Evolutionary conservation across 768 basidiomycete species (phyloP), one percentile per base, ranked within the genome.

Genomic region (Serpula lacrymans): DNA sequence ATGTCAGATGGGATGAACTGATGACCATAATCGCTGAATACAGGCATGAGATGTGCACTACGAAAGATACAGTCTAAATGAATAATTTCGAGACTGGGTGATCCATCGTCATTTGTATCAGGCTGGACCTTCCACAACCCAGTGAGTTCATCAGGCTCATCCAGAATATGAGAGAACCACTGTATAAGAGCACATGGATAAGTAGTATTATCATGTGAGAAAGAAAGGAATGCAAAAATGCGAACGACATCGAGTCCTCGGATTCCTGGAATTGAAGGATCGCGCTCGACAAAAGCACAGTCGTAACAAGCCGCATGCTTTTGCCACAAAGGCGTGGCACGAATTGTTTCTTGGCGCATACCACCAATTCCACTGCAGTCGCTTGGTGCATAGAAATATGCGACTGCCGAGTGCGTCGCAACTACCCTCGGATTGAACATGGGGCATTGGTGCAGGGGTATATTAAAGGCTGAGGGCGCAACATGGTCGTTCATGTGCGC

Each of bases 401-500:
- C 30, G 6, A 31, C 6, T 3, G 41, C 41, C n/a, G 28, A 43
- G 12, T 26, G 16, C 10, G 28, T 42, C 12, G 28, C 21, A 16
- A 13, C 8, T 6, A 40, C 6, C 10, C 20, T 26, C 6, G 37
- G 37, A 7, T 10, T 17, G 30, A 55, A 51, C 6, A 9, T 11
- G 14, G 50, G 53, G n/a, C 32, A 47, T n/a, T 42, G 42, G 1
- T 28, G 8, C 8, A 40, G 28, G 2, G 31, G 32, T 20, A 51
- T 25, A 18, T 48, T 47, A 20, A 23, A 16, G 0, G 36, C 23
- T 6, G 21, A 14, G 11, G 16, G 35, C 5, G 20, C 38, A 16
- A n/a, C n/a, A n/a, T n/a, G n/a, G n/a, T 34, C 29, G 34, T 55
- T 27, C 3, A 49, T 46, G 36, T 62, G 14, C 6, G 51, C 26